Evolutionary conservation across 148 eudicot genomes (phyloP).

Genomic region (Persicaria maculosa): DNA sequence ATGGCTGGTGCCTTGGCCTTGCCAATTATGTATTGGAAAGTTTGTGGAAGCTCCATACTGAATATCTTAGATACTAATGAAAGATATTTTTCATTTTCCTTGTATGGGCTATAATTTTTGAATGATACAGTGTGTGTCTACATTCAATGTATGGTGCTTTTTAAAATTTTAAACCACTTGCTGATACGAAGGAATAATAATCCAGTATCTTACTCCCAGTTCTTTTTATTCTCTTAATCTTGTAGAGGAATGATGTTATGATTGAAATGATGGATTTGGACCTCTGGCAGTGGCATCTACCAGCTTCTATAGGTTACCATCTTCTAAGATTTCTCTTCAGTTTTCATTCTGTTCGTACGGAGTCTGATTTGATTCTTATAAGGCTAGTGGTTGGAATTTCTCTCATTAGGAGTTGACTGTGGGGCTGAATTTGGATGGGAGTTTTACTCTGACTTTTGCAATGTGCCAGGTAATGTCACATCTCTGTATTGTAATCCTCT

Average conservation of each 20-base stretch:
- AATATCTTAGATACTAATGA: background rate
- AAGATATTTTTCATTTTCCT: background rate
- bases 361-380: background rate
- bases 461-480: constrained; percentile 30
- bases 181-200: background rate
- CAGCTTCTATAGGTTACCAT: constrained; percentile 25
- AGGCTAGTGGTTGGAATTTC: constrained; percentile 1
- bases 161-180: background rate
- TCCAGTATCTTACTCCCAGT: background rate
- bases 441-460: constrained; percentile 31
- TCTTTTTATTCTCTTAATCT: constrained; percentile 3
- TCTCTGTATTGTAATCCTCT: background rate
- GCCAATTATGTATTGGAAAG: background rate
- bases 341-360: background rate
- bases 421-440: constrained; percentile 25
- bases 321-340: background rate
- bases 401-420: background rate
- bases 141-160: background rate
- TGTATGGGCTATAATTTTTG: background rate
- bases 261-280: constrained; percentile 45
- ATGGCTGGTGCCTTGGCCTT: background rate
- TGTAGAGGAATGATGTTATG: constrained; percentile 13
- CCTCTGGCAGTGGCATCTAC: constrained; percentile 38
- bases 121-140: no score
- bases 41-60: background rate